Evolutionary conservation across 2,329 filamentous ascomycete species (phyloP).

Genomic region (Ascochyta lentis): DNA sequence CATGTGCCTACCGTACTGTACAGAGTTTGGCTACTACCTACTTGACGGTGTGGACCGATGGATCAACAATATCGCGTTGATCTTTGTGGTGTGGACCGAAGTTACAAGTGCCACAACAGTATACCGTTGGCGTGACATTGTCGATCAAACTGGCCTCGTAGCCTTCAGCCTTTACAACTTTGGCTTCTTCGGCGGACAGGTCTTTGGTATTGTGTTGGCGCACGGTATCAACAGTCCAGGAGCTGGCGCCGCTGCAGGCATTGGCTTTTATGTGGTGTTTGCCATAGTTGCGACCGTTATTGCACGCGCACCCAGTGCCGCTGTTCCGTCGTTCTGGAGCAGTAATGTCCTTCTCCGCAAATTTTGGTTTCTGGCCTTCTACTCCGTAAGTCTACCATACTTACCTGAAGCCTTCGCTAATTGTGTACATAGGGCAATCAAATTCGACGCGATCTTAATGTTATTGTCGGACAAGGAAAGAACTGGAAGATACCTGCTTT

Average conservation of each 20-base stretch:
- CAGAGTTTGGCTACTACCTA: constrained; percentile 64
- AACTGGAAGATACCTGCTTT: constrained; percentile 64
- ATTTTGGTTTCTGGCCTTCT: constrained; percentile 63
- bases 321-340: constrained; percentile 54
- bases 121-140: constrained; percentile 60
- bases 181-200: constrained; percentile 61
- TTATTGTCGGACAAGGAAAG: constrained; percentile 59
- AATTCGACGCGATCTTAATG: constrained; percentile 62
- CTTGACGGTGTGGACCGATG: constrained; percentile 63
- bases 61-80: constrained; percentile 62
- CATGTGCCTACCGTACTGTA: constrained; percentile 63
- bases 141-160: constrained; percentile 53
- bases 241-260: constrained; percentile 60
- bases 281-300: constrained; percentile 50
- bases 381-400: constrained; percentile 56
- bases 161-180: constrained; percentile 57
- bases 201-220: constrained; percentile 59
- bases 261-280: constrained; percentile 59
- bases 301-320: constrained; percentile 52
- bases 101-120: constrained; percentile 61
- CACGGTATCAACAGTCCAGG: constrained; percentile 53
- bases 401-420: neutral
- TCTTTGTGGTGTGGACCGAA: constrained; percentile 63
- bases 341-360: constrained; percentile 48
- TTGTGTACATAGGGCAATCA: constrained; percentile 57